These are phyloP conservation scores for Pelargonium hybrid DNA, from an alignment of 441 rosid genomes.

Conservation along the genomic window DNA sequence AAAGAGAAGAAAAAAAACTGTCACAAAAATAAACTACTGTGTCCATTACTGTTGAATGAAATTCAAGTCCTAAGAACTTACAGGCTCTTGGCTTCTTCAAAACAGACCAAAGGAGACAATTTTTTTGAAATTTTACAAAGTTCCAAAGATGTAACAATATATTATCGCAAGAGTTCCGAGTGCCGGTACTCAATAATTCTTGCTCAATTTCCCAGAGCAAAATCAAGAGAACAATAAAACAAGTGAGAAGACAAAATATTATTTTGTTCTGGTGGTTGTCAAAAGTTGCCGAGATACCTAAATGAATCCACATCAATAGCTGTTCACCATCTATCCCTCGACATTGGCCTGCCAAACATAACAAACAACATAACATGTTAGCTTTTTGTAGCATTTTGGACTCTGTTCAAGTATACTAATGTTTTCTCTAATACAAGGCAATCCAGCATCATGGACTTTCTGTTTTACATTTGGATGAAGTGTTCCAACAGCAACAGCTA, in stretches of 20 bases:
- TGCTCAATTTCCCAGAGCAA: conserved; percentile 35
- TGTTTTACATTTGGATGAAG: background rate
- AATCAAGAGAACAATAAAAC: conserved; percentile 21
- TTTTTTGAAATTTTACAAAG: conserved; percentile 27
- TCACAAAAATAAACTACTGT: conserved; percentile 15
- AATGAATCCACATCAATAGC: conserved; percentile 18
- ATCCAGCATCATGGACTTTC: background rate
- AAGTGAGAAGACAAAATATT: conserved; percentile 26
- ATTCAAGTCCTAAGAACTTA: conserved; percentile 26
- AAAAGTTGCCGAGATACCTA: conserved; percentile 23
- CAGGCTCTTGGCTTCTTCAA: conserved; percentile 23
- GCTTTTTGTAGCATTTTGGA: background rate
- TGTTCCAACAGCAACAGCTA: background rate
- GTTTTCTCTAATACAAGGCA: too few species aligned
- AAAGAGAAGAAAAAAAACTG: background rate
- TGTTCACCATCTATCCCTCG: conserved; percentile 59
- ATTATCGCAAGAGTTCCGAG: conserved; percentile 22
- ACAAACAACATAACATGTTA: conserved; percentile 1
- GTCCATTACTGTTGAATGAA: conserved; percentile 24
- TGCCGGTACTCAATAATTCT: conserved; percentile 29
- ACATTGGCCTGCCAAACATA: conserved; percentile 33
- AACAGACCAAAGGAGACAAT: conserved; percentile 10
- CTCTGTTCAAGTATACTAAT: too few species aligned
- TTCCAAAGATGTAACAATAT: conserved; percentile 27
- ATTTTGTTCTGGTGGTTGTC: conserved; percentile 30